These are phyloP conservation scores for Cotoneaster glaucophyllus DNA, from an alignment of 306 rosid species.

Conservation along the genomic window DNA sequence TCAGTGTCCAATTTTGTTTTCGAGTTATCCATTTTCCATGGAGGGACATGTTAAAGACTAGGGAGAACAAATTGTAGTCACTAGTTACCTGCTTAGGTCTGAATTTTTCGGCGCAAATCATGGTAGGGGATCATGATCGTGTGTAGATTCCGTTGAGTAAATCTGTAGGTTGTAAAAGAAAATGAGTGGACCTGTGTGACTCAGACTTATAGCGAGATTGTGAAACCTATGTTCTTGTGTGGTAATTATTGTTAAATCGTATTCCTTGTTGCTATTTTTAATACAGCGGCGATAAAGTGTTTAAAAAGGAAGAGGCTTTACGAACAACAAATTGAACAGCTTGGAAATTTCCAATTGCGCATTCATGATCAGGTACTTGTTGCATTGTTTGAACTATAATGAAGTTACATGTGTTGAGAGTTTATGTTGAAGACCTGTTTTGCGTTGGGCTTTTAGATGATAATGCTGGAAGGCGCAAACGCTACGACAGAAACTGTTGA, in stretches of 20 bases:
- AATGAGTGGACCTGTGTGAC: not conserved
- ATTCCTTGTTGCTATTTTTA: not conserved
- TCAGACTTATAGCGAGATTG: not conserved
- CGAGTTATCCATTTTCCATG: not conserved
- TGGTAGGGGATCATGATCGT: not conserved
- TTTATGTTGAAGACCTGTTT: not conserved
- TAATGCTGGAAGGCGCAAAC: constrained; percentile 94
- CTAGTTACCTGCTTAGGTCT: not conserved
- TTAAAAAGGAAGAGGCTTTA: constrained; percentile 90
- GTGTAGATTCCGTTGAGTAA: not conserved
- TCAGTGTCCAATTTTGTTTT: not conserved
- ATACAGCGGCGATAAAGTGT: constrained; percentile 95
- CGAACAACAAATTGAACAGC: constrained; percentile 95
- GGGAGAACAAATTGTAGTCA: not conserved
- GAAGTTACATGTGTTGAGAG: not conserved
- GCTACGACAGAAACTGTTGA: constrained; percentile 98
- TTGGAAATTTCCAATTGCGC: constrained; percentile 96
- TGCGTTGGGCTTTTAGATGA: constrained; percentile 47
- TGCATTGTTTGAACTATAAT: not conserved
- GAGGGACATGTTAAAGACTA: not conserved
- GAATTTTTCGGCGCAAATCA: not conserved
- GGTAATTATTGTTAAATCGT: not conserved
- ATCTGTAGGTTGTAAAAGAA: not conserved
- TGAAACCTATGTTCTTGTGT: not conserved
- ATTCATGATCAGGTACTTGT: constrained; percentile 84